Conservation (phyloP, 768 basidiomycete species). For the Kwoniella europaea region DNA sequence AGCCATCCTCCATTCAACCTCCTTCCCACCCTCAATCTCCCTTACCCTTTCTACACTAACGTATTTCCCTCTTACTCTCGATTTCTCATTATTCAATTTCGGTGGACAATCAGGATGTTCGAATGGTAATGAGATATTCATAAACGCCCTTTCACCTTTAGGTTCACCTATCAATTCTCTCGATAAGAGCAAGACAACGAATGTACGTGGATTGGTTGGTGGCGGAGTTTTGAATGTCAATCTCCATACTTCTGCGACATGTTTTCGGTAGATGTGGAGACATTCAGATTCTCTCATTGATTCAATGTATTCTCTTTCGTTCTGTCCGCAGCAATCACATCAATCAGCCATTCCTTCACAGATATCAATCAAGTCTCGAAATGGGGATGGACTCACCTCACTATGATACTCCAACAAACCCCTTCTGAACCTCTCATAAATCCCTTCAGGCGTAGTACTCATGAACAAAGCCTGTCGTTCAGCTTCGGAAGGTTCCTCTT, state of each 20-base stretch:
- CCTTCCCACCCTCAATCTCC: conserved; percentile 39
- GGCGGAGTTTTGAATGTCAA: conserved; percentile 47
- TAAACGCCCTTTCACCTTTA: conserved; percentile 39
- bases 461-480: conserved; percentile 35
- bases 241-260: conserved; percentile 55
- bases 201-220: conserved; percentile 49
- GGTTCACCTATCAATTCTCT: conserved; percentile 35
- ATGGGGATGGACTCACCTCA: conserved; percentile 31
- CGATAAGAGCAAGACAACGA: conserved; percentile 47
- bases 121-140: conserved; percentile 56
- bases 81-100: conserved; percentile 45
- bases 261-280: conserved; percentile 44
- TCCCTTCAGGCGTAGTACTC: conserved; percentile 25
- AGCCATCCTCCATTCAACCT: conserved; percentile 57
- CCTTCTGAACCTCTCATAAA: conserved; percentile 46
- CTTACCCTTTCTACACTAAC: conserved; percentile 52
- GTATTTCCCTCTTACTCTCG: conserved; percentile 51
- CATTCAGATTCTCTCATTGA: conserved; percentile 40
- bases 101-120: conserved; percentile 46
- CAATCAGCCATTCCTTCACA: background rate
- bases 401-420: conserved; percentile 50
- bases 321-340: conserved; percentile 3
- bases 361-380: background rate
- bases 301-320: conserved; percentile 57
- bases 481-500: conserved; percentile 26